These are phyloP conservation scores for Cucumis melo DNA, from an alignment of 306 rosid species.

Conservation along the genomic window DNA sequence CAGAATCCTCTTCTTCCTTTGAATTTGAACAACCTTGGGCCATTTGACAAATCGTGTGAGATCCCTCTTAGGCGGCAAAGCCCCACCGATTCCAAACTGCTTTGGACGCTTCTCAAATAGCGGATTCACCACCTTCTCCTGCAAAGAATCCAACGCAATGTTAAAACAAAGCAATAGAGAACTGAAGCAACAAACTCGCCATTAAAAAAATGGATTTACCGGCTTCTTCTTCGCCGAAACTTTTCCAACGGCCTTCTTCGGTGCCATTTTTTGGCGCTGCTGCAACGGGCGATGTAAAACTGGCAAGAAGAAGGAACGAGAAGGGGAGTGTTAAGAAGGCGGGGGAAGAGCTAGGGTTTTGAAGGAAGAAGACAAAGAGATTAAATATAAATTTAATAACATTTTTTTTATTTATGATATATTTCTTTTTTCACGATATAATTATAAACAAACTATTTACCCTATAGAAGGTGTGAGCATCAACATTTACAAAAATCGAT, in stretches of 20 bases:
- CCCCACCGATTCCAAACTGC: constrained; percentile 57
- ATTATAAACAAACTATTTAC: too few relatives aligned
- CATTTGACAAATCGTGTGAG: constrained; percentile 45
- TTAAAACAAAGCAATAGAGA: background rate
- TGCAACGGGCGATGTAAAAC: too few relatives aligned
- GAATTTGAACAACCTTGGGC: constrained; percentile 49
- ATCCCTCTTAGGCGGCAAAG: constrained; percentile 56
- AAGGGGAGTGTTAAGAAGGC: too few relatives aligned
- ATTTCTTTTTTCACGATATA: too few relatives aligned
- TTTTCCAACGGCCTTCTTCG: constrained; percentile 27
- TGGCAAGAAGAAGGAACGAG: too few relatives aligned
- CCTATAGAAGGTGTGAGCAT: too few relatives aligned
- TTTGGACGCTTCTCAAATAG: constrained; percentile 55
- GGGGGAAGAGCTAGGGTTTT: too few relatives aligned
- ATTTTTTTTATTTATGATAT: too few relatives aligned
- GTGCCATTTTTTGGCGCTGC: constrained; percentile 1
- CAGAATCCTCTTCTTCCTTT: constrained; percentile 53
- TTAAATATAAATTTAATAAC: too few relatives aligned
- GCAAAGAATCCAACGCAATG: background rate
- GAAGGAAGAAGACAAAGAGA: too few relatives aligned
- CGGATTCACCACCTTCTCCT: constrained; percentile 40
- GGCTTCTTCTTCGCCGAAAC: constrained; percentile 22
- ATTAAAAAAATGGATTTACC: background rate
- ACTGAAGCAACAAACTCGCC: background rate
- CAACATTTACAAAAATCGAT: too few relatives aligned